phyloP scores from a whole-genome alignment of 2,329 filamentous ascomycete species.

The Cladophialophora carrionii region DNA sequence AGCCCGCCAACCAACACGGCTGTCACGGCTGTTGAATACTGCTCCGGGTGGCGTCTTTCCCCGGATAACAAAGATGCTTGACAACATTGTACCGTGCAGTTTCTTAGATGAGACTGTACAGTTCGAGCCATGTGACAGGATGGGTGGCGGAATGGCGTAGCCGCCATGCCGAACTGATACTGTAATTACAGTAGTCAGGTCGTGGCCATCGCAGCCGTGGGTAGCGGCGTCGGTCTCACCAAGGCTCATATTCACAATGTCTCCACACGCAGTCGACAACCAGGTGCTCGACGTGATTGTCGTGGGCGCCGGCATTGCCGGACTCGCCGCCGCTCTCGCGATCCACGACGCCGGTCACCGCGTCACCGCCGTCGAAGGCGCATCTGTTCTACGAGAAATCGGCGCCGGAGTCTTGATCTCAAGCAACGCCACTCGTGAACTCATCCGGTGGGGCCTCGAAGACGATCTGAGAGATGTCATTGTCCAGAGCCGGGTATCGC shows the following conservation, averaged over 20 bases:
- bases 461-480: conserved; percentile 8
- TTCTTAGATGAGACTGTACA: background rate
- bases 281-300: conserved; percentile 5
- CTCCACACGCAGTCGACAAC: conserved; percentile 5
- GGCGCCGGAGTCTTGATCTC: conserved; percentile 13
- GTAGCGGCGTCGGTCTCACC: background rate
- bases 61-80: background rate
- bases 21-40: background rate
- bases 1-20: background rate
- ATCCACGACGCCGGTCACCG: conserved; percentile 7
- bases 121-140: conserved; percentile 2
- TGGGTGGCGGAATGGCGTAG: background rate
- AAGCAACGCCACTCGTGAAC: conserved; percentile 14
- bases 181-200: background rate
- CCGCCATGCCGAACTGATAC: background rate
- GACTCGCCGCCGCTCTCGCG: conserved; percentile 9
- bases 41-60: background rate
- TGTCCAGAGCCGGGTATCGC: conserved; percentile 14
- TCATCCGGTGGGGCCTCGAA: conserved; percentile 14
- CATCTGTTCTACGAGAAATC: conserved; percentile 9
- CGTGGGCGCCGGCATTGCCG: conserved; percentile 16
- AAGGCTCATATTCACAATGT: conserved; percentile 1
- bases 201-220: background rate
- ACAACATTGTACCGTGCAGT: background rate
- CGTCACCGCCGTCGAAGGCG: conserved; percentile 10